Evolutionary conservation across 495 filamentous ascomycete genomes (phyloP).

Genomic region (Penicillium pancosmium): DNA sequence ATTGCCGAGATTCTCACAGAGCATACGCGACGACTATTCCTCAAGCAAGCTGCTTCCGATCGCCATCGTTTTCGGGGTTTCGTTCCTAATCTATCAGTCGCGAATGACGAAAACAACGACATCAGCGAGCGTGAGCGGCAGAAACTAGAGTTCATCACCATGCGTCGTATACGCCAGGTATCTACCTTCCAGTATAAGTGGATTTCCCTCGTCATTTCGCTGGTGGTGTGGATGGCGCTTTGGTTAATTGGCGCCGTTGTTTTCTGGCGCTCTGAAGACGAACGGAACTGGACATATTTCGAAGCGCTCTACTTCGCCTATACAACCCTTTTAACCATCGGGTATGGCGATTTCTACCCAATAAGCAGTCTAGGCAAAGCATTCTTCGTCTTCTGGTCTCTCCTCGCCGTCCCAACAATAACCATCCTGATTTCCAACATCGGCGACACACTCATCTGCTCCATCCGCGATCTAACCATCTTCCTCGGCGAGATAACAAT

Average conservation of each 20-base stretch:
- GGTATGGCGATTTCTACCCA: conserved; percentile 78
- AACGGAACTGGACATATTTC: conserved; percentile 78
- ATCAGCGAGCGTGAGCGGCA: conserved; percentile 58
- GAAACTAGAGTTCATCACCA: conserved; percentile 73
- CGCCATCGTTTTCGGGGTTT: conserved; percentile 13
- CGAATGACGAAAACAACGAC: neutral
- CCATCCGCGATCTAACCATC: conserved; percentile 68
- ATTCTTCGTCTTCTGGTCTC: conserved; percentile 89
- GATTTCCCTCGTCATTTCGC: conserved; percentile 66
- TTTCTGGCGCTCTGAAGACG: conserved; percentile 61
- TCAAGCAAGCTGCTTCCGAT: conserved; percentile 38
- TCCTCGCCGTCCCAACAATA: conserved; percentile 79
- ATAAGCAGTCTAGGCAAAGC: conserved; percentile 70
- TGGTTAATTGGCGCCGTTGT: conserved; percentile 81
- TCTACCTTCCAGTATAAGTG: conserved; percentile 64
- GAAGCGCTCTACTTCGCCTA: conserved; percentile 79
- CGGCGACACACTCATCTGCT: conserved; percentile 64
- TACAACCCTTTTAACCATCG: conserved; percentile 78
- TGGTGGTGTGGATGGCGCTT: conserved; percentile 64
- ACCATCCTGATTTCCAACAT: conserved; percentile 86
- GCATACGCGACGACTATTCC: conserved; percentile 60
- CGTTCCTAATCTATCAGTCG: conserved; percentile 18
- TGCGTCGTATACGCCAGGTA: conserved; percentile 70
- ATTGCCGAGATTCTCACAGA: conserved; percentile 70
- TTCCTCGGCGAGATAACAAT: conserved; percentile 75